A percentile compares a stretch with the other conserved stretches of the same genome.
These are phyloP conservation scores for Babesia ovata DNA, from an alignment of 169 alveolate species.

Conservation along the genomic window DNA sequence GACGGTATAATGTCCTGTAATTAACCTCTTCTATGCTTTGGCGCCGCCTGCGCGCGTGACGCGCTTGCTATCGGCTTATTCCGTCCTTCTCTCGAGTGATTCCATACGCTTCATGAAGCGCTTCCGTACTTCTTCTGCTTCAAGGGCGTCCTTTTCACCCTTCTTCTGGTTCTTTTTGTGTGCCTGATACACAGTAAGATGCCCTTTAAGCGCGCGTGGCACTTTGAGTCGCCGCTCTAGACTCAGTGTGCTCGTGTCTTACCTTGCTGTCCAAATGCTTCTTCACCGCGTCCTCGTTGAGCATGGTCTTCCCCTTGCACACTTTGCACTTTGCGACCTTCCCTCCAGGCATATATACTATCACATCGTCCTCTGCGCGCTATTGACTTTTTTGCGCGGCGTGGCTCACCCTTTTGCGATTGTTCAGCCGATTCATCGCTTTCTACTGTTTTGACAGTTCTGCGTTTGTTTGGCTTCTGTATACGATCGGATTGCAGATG, in stretches of 20 bases:
- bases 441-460: neutral
- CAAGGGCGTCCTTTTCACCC: neutral
- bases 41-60: neutral
- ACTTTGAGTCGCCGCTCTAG: neutral
- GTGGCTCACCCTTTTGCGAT: slow-evolving; percentile 10
- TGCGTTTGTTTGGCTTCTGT: neutral
- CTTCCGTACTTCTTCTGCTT: slow-evolving; percentile 21
- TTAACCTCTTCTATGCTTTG: neutral
- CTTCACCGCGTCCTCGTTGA: slow-evolving; percentile 57
- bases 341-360: slow-evolving; percentile 27
- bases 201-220: neutral
- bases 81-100: slow-evolving; percentile 6
- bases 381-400: neutral
- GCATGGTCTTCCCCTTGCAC: slow-evolving; percentile 57
- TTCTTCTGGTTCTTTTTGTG: slow-evolving; percentile 6
- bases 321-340: slow-evolving; percentile 57
- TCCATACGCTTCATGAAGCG: slow-evolving; percentile 49
- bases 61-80: neutral
- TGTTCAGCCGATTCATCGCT: neutral
- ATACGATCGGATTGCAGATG: neutral
- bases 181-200: neutral
- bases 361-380: slow-evolving; percentile 7
- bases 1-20: neutral
- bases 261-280: slow-evolving; percentile 67
- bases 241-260: neutral